phyloP scores from a whole-genome alignment of 257 asterid species.

The Phtheirospermum japonicum region DNA sequence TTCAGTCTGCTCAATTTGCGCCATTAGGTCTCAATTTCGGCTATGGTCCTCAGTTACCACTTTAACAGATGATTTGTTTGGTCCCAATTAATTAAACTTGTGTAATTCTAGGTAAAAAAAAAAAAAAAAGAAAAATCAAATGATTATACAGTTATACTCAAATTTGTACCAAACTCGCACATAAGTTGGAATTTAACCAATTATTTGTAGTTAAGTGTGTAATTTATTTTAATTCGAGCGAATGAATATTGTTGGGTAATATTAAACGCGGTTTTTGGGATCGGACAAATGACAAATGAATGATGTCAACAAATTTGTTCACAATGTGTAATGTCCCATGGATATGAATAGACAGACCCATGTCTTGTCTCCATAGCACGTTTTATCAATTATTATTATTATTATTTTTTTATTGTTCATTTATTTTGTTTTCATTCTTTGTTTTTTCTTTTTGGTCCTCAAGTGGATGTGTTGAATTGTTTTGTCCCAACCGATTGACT shows the following conservation, averaged over 20 bases:
- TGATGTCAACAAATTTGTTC: background rate
- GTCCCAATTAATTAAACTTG: slow-evolving; percentile 28
- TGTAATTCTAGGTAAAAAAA: background rate
- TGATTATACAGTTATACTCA: slow-evolving; percentile 19
- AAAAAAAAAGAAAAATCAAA: background rate
- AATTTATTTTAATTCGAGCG: background rate
- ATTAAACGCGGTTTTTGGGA: no score
- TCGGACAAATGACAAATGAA: background rate
- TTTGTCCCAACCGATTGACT: background rate
- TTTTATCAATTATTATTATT: no score
- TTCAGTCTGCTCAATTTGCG: background rate
- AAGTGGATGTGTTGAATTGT: slow-evolving; percentile 3
- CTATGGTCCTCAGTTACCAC: slow-evolving; percentile 40
- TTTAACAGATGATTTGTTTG: slow-evolving; percentile 26
- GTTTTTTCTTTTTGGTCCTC: background rate
- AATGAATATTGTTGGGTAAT: no score
- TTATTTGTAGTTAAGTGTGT: slow-evolving; percentile 23
- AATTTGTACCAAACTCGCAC: slow-evolving; percentile 5
- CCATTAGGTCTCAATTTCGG: slow-evolving; percentile 44
- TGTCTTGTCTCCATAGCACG: background rate
- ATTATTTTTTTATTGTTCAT: background rate
- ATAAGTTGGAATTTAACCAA: slow-evolving; percentile 27
- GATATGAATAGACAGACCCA: background rate
- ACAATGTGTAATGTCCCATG: background rate
- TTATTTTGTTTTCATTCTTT: background rate